Evolutionary conservation across 345 rosid genomes (phyloP).

Genomic region (Acer saccharum): DNA sequence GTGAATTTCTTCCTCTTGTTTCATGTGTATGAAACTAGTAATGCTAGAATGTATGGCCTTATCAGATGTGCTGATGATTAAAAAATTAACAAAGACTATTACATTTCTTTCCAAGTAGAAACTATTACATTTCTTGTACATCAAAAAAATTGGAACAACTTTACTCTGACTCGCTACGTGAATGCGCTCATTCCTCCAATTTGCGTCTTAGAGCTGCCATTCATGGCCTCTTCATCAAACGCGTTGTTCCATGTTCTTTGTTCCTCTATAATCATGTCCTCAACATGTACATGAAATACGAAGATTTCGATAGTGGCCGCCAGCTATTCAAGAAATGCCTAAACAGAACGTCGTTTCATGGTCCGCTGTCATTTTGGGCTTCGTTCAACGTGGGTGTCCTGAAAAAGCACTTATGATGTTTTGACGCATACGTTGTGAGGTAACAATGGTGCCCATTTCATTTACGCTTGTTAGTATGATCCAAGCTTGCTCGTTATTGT

Average conservation of each 20-base stretch:
- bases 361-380: conserved; percentile 53
- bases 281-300: conserved; percentile 42
- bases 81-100: too few relatives aligned
- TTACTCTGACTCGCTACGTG: conserved; percentile 29
- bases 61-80: too few relatives aligned
- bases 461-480: conserved; percentile 54
- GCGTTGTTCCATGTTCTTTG: conserved; percentile 27
- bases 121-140: background rate
- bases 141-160: conserved; percentile 7
- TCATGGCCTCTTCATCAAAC: conserved; percentile 43
- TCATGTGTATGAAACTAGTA: too few relatives aligned
- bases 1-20: too few relatives aligned
- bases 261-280: conserved; percentile 47
- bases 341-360: conserved; percentile 50
- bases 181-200: conserved; percentile 34
- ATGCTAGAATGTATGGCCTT: too few relatives aligned
- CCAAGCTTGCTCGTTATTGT: conserved; percentile 47
- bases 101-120: background rate
- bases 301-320: conserved; percentile 24
- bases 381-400: conserved; percentile 37
- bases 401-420: conserved; percentile 38
- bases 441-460: conserved; percentile 34
- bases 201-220: conserved; percentile 34
- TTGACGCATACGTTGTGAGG: conserved; percentile 36
- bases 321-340: conserved; percentile 56